Conservation (phyloP, 345 rosid species). For the Melaleuca quinquenervia region DNA sequence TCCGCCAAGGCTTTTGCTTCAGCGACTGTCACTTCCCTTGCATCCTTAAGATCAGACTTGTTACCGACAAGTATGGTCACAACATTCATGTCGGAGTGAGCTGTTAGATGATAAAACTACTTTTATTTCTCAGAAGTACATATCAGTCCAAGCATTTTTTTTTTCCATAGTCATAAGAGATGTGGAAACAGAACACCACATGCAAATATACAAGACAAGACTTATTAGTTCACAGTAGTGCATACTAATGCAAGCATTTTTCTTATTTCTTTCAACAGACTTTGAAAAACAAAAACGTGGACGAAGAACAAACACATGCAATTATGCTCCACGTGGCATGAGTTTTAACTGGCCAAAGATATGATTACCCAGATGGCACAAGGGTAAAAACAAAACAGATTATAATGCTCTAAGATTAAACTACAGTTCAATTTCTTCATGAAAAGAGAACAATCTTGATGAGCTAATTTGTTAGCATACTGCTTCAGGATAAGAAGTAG, state of each 20-base stretch:
- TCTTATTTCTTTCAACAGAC: neutral
- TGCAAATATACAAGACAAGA: neutral
- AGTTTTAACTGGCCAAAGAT: neutral
- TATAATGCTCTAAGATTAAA: neutral
- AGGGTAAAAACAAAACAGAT: neutral
- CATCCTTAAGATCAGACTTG: conserved; percentile 86
- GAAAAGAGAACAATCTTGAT: neutral
- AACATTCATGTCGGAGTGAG: conserved; percentile 96
- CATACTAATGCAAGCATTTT: neutral
- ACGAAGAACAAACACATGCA: neutral
- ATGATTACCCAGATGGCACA: neutral
- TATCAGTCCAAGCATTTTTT: neutral
- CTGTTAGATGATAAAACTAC: conserved; percentile 33
- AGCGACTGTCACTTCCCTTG: conserved; percentile 74
- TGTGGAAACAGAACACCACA: neutral
- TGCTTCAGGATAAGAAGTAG: neutral
- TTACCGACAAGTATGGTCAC: conserved; percentile 88
- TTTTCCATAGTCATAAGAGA: neutral
- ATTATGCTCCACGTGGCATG: neutral
- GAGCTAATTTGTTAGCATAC: neutral
- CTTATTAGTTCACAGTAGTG: neutral
- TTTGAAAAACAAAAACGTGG: neutral
- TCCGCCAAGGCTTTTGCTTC: conserved; percentile 90
- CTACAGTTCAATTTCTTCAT: neutral
- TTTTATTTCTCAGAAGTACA: neutral